Percentiles rank a stretch among this genome's conserved stretches.
phyloP scores from a whole-genome alignment of 1,284 basidiomycete species.

The Ceratobasidium papillatum region DNA sequence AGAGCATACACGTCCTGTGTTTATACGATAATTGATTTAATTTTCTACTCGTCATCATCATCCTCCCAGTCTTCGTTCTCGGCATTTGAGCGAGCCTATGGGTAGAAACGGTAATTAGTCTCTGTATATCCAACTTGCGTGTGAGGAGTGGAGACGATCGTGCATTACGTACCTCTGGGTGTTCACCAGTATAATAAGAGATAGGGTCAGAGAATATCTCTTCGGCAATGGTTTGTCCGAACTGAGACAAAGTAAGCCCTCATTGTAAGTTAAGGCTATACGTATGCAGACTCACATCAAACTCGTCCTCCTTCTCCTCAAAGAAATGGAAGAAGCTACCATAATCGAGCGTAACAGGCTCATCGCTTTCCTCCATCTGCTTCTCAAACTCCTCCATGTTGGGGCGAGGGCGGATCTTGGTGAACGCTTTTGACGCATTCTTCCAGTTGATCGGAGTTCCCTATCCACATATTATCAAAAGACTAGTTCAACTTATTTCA shows the following conservation, averaged over 20 bases:
- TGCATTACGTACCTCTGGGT: conserved; percentile 48
- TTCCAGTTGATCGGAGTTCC: conserved; percentile 81
- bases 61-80: conserved; percentile 17
- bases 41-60: conserved; percentile 10
- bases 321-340: conserved; percentile 93
- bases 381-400: conserved; percentile 60
- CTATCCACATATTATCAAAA: conserved; percentile 51
- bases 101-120: background rate
- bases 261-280: background rate
- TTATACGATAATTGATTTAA: background rate
- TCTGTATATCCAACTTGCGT: background rate
- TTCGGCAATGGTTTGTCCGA: conserved; percentile 74
- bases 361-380: conserved; percentile 53
- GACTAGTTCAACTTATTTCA: background rate
- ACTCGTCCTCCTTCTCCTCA: conserved; percentile 68
- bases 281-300: conserved; percentile 63
- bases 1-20: too few relatives aligned
- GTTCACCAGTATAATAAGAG: conserved; percentile 76
- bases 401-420: conserved; percentile 77
- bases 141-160: background rate
- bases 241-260: conserved; percentile 53
- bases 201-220: conserved; percentile 81
- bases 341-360: conserved; percentile 61
- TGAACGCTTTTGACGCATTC: conserved; percentile 75
- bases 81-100: conserved; percentile 20